Evolutionary conservation across 225 moss, liverwort and hornwort genomes (phyloP).

Genomic region (Physcomitrellopsis africana): DNA sequence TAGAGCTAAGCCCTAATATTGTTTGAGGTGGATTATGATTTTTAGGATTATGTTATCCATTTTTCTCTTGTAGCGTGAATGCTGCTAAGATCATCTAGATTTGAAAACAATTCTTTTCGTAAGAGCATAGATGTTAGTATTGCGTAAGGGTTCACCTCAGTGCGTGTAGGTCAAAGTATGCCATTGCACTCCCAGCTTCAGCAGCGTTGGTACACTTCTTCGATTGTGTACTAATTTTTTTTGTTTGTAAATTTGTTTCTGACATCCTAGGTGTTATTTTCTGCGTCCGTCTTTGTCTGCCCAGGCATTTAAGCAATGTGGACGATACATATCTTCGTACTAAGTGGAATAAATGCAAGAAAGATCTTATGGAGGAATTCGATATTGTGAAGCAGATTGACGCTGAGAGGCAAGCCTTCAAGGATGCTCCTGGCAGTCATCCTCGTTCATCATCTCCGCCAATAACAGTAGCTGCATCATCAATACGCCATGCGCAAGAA

Average conservation of each 20-base stretch:
- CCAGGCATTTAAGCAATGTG: slow-evolving; percentile 89
- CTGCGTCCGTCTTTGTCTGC: slow-evolving; percentile 6
- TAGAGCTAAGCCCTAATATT: slow-evolving; percentile 37
- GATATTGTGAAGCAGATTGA: slow-evolving; percentile 98
- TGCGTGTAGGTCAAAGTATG: neutral
- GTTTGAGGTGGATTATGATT: slow-evolving; percentile 3
- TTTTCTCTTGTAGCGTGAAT: too few species aligned
- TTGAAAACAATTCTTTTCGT: neutral
- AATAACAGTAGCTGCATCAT: slow-evolving; percentile 51
- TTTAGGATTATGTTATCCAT: neutral
- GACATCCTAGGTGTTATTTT: neutral
- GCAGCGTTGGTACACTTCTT: neutral
- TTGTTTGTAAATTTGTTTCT: neutral
- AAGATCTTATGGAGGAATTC: slow-evolving; percentile 92
- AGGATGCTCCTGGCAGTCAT: slow-evolving; percentile 89
- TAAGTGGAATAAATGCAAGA: slow-evolving; percentile 95
- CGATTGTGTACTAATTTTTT: slow-evolving; percentile 12
- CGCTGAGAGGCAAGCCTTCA: slow-evolving; percentile 95
- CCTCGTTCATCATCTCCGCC: slow-evolving; percentile 77
- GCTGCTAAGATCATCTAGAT: neutral
- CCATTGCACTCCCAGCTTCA: too few species aligned
- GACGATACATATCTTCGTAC: slow-evolving; percentile 88
- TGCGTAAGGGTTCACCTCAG: neutral
- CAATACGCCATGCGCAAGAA: slow-evolving; percentile 9
- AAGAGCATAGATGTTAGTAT: slow-evolving; percentile 2